Evolutionary conservation across 2,329 filamentous ascomycete species (phyloP), one percentile per base, ranked within the genome.

Genomic region (Neopestalotiopsis sp.): DNA sequence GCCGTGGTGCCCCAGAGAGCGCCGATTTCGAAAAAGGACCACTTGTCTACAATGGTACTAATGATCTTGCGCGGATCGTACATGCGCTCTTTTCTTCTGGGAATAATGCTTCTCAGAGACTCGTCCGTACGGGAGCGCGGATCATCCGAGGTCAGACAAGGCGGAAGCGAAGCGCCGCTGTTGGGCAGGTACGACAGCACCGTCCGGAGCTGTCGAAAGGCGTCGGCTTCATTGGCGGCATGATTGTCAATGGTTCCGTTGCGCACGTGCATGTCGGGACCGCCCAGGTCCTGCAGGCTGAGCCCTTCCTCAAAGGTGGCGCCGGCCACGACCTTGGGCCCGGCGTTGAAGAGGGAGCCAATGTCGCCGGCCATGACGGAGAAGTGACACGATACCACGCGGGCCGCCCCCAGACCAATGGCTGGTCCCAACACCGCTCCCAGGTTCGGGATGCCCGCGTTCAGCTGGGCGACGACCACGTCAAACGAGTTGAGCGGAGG

Each of bases 211-310:
- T 91, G 89, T 72, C 87, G 84, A 69, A 90, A 91, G 70, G 88
- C 90, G 52, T 85, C 88, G n/a, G 81, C 81, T 75, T 91, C 89
- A 69, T 89, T 85, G 4, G 83, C 81, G 0, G 89, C 89, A 2
- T 90, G 80, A 66, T 91, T 91, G 70, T 91, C 89, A 63, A 91
- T 90, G 0, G 89, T 91, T 0, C 89, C 89, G 69, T 91, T 91
- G 1, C 86, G 87, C 72, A 88, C 90, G 74, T 91, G 89, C 76
- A 91, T 85, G 24, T 78, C 79, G 0, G 89, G 88, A 0, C 89
- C 89, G 3, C 89, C 89, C 0, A 91, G 80, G 71, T 90, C 88
- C 13, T 83, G 84, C 62, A 90, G 86, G 4, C 81, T 84, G 2
- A 91, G 76, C 0, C 85, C 89, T 78, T 91, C 89, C 74, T 91